These are phyloP conservation scores for Podospora australis DNA, from an alignment of 495 filamentous ascomycete genomes.

Conservation along the genomic window DNA sequence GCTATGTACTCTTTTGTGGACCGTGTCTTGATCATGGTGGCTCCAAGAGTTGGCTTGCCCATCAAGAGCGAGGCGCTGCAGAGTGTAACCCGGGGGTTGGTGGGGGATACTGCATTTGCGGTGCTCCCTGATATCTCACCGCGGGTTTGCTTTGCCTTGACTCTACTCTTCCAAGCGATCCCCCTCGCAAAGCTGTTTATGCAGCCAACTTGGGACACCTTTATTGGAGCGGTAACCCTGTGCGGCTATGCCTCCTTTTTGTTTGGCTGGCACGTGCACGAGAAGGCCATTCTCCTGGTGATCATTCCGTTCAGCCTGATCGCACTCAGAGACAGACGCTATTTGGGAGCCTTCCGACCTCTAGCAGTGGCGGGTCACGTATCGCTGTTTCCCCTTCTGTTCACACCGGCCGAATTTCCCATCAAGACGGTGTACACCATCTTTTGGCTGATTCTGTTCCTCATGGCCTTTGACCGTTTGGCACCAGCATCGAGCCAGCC, in stretches of 20 bases:
- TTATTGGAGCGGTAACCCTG: slow-evolving; percentile 84
- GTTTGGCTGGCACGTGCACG: slow-evolving; percentile 98
- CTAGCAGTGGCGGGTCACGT: slow-evolving; percentile 91
- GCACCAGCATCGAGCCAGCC: slow-evolving; percentile 71
- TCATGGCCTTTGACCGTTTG: slow-evolving; percentile 77
- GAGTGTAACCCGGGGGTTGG: slow-evolving; percentile 85
- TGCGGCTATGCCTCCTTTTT: slow-evolving; percentile 95
- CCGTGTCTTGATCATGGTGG: slow-evolving; percentile 73
- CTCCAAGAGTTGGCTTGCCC: slow-evolving; percentile 66
- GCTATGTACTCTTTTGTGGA: slow-evolving; percentile 93
- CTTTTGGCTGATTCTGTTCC: slow-evolving; percentile 82
- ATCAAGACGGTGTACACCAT: slow-evolving; percentile 90
- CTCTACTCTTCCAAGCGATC: slow-evolving; percentile 74
- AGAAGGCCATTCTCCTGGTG: slow-evolving; percentile 91
- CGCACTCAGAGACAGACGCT: slow-evolving; percentile 83
- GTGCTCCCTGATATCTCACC: slow-evolving; percentile 83
- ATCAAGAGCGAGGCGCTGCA: slow-evolving; percentile 68
- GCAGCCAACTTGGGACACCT: slow-evolving; percentile 75
- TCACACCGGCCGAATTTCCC: slow-evolving; percentile 84
- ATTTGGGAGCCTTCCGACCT: slow-evolving; percentile 86
- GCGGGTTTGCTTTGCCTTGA: slow-evolving; percentile 71
- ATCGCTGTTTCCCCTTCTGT: slow-evolving; percentile 88
- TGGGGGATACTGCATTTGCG: slow-evolving; percentile 94
- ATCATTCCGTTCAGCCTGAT: slow-evolving; percentile 94
- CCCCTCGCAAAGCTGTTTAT: slow-evolving; percentile 77